Conservation (phyloP, 495 filamentous ascomycete genomes). For the Neurospora tetraspora region DNA sequence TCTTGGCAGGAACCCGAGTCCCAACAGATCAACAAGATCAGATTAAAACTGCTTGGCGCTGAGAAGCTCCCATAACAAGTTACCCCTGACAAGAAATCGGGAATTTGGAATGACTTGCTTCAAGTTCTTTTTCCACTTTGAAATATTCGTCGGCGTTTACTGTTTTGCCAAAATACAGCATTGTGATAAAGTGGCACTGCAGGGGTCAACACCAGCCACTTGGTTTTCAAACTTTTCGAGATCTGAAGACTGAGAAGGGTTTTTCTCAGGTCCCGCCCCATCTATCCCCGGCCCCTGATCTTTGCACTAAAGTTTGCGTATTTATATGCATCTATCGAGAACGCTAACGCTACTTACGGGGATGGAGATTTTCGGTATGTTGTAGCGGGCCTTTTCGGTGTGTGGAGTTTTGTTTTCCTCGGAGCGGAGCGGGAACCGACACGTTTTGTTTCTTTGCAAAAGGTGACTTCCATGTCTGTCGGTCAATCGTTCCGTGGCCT, state of each 20-base stretch:
- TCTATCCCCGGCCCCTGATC: neutral
- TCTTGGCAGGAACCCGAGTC: neutral
- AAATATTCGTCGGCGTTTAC: neutral
- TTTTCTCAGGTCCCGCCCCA: neutral
- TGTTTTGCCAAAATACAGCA: no score
- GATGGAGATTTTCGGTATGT: neutral
- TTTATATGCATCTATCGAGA: neutral
- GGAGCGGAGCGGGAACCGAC: neutral
- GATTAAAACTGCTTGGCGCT: neutral
- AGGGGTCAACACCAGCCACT: neutral
- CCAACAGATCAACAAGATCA: neutral
- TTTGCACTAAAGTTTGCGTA: neutral
- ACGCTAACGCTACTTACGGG: neutral
- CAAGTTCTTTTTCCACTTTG: neutral
- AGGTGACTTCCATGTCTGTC: neutral
- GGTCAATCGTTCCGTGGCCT: neutral
- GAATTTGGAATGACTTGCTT: neutral
- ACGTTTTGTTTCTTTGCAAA: neutral
- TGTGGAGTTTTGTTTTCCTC: neutral
- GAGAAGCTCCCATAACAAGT: no score
- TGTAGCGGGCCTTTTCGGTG: neutral
- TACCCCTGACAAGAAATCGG: neutral
- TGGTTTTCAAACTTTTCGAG: neutral
- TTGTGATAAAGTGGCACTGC: no score
- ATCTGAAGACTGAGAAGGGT: no score